Percentiles rank a stretch among this genome's conserved stretches.
Conservation (phyloP, 2,329 filamentous ascomycete species). For the Exophiala calicioides region DNA sequence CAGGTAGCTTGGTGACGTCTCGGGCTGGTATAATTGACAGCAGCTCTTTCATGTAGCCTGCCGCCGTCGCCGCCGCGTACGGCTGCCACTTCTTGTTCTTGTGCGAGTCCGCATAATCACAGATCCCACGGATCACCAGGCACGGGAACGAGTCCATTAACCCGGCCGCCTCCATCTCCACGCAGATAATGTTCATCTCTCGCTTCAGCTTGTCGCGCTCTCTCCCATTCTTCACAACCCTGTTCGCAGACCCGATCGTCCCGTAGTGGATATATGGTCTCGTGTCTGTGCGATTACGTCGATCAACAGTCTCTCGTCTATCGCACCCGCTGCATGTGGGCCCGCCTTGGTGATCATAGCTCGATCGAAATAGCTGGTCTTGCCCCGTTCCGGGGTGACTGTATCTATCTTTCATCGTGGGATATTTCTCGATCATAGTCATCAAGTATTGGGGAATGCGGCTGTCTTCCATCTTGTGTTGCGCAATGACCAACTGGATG, state of each 20-base stretch:
- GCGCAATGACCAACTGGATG: conserved; percentile 19
- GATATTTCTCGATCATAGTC: background rate
- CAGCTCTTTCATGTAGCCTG: conserved; percentile 12
- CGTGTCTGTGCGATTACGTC: background rate
- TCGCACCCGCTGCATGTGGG: no score
- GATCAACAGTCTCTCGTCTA: no score
- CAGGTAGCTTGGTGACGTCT: no score
- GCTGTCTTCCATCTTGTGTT: background rate
- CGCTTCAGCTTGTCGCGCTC: background rate
- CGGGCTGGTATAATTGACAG: no score
- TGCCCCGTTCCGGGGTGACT: no score
- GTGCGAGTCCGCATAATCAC: conserved; percentile 17
- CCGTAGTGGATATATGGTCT: no score
- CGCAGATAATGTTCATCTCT: conserved; percentile 8
- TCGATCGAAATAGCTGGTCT: no score
- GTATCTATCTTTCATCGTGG: conserved; percentile 10
- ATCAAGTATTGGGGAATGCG: conserved; percentile 1
- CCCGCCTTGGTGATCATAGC: no score
- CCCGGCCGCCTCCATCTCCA: conserved; percentile 21
- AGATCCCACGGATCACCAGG: conserved; percentile 20
- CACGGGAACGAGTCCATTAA: conserved; percentile 16
- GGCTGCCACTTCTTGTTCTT: conserved; percentile 19
- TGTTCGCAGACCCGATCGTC: no score
- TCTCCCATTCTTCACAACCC: no score
- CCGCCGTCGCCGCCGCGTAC: conserved; percentile 12